phyloP scores from a whole-genome alignment of 2,329 filamentous ascomycete genomes.

The Phyllosticta citriasiana region DNA sequence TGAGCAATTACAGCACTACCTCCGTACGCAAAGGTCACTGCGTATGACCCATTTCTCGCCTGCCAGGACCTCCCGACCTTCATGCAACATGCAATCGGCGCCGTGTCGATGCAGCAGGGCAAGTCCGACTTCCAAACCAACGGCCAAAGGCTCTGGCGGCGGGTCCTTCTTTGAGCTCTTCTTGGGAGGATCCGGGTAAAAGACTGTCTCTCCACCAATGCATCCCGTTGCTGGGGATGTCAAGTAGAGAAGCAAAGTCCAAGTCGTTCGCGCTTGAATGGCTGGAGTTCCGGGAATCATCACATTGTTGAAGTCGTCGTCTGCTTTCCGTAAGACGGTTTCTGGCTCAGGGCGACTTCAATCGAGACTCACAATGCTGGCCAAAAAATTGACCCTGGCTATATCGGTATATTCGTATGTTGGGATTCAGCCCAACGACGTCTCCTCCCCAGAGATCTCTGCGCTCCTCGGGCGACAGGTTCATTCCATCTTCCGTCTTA shows the following conservation, averaged over 20 bases:
- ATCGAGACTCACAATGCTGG: constrained; percentile 64
- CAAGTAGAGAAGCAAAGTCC: constrained; percentile 83
- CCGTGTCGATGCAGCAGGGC: constrained; percentile 82
- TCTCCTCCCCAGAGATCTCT: constrained; percentile 62
- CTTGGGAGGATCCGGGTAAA: constrained; percentile 61
- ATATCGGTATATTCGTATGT: constrained; percentile 85
- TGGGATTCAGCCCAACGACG: constrained; percentile 74
- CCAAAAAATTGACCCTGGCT: constrained; percentile 81
- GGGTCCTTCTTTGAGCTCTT: constrained; percentile 33
- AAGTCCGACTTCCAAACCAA: constrained; percentile 73
- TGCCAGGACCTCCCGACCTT: constrained; percentile 65
- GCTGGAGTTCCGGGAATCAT: constrained; percentile 35
- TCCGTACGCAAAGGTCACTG: constrained; percentile 65
- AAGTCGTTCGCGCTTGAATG: constrained; percentile 62
- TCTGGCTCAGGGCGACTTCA: background rate
- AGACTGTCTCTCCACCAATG: constrained; percentile 79
- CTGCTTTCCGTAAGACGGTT: constrained; percentile 35
- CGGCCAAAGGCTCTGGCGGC: constrained; percentile 53
- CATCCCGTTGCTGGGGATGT: constrained; percentile 67
- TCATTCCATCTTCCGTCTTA: constrained; percentile 21
- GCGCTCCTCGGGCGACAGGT: constrained; percentile 21
- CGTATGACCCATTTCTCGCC: constrained; percentile 90
- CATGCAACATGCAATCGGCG: constrained; percentile 79
- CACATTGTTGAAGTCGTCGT: constrained; percentile 77
- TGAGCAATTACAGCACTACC: constrained; percentile 23